Evolutionary conservation across 2,329 filamentous ascomycete genomes (phyloP).

Genomic region (Orbilia javanica): DNA sequence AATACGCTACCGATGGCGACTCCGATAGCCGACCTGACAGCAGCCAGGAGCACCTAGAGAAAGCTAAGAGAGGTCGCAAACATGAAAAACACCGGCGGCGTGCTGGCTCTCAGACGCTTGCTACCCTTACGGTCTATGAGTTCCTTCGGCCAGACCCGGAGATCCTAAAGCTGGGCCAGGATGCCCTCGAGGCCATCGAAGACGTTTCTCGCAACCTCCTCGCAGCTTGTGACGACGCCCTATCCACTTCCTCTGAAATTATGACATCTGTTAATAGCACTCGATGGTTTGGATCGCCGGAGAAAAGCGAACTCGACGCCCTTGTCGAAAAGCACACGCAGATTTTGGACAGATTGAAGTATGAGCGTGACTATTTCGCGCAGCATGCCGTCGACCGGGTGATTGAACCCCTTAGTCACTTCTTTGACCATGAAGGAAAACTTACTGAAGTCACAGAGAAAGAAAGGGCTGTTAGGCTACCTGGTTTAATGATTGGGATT

Average conservation of each 20-base stretch:
- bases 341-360: conserved; percentile 64
- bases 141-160: conserved; percentile 49
- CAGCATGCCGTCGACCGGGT: conserved; percentile 66
- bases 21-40: conserved; percentile 6
- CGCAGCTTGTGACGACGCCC: conserved; percentile 22
- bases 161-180: conserved; percentile 45
- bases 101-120: conserved; percentile 38
- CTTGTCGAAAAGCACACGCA: conserved; percentile 63
- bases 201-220: conserved; percentile 45
- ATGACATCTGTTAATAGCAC: conserved; percentile 38
- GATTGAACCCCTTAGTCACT: conserved; percentile 65
- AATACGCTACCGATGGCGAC: background rate
- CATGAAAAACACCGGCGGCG: conserved; percentile 28
- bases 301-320: conserved; percentile 50
- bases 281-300: conserved; percentile 43
- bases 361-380: conserved; percentile 54
- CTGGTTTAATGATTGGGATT: conserved; percentile 68
- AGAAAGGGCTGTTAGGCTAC: conserved; percentile 62
- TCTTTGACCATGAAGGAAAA: conserved; percentile 66
- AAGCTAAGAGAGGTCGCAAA: conserved; percentile 1
- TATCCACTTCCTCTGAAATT: conserved; percentile 41
- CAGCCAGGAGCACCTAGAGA: conserved; percentile 28
- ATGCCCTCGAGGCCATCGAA: conserved; percentile 38
- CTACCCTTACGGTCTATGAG: conserved; percentile 48
- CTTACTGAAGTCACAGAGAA: conserved; percentile 62